A percentile compares a stretch with the other conserved stretches of the same genome.
Evolutionary conservation across 2,329 filamentous ascomycete genomes (phyloP).

Genomic region (Colletotrichum sansevieriae): DNA sequence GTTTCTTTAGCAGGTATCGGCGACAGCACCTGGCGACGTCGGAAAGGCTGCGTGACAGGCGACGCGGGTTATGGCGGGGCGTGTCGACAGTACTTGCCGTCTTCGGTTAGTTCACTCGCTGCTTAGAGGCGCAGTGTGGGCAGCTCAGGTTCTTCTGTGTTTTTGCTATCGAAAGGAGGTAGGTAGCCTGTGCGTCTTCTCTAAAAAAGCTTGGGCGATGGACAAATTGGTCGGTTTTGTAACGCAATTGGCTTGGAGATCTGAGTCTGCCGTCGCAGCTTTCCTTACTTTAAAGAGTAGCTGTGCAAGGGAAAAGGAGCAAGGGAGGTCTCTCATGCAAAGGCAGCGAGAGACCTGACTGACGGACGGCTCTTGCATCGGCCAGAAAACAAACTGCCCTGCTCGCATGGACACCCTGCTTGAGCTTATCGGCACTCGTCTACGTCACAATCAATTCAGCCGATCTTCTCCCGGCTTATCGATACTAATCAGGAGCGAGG

Average conservation of each 20-base stretch:
- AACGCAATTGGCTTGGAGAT: not conserved
- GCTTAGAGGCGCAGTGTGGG: not conserved
- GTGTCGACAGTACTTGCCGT: constrained; percentile 22
- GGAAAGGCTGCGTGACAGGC: constrained; percentile 40
- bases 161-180: not conserved
- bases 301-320: not conserved
- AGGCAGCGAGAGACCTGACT: constrained; percentile 11
- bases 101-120: constrained; percentile 34
- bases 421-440: constrained; percentile 13
- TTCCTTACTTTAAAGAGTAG: not conserved
- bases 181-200: not conserved
- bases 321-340: constrained; percentile 12
- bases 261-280: constrained; percentile 22
- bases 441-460: constrained; percentile 39
- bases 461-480: constrained; percentile 35
- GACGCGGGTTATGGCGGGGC: constrained; percentile 41
- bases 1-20: constrained; percentile 24
- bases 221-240: not conserved
- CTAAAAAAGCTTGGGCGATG: not conserved
- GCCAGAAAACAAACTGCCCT: constrained; percentile 9
- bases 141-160: not conserved
- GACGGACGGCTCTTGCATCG: not conserved
- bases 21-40: constrained; percentile 28
- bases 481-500: constrained; percentile 29
- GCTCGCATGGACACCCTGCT: constrained; percentile 4